phyloP scores from a whole-genome alignment of 1,284 basidiomycete species.

The Sanguinoderma infundibulare region DNA sequence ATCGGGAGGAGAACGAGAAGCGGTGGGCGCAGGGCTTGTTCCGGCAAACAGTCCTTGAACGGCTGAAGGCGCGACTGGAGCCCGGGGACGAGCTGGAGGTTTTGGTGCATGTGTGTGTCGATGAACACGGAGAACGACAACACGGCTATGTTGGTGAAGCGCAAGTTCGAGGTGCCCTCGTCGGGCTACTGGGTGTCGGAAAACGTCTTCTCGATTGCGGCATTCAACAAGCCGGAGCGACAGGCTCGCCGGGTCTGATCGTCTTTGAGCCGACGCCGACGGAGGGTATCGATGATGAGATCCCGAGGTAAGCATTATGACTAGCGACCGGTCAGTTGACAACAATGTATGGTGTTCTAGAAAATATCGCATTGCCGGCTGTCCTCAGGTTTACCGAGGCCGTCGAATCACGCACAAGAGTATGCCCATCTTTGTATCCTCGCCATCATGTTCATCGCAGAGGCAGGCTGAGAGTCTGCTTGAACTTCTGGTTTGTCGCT shows the following conservation, averaged over 20 bases:
- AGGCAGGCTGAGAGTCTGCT: too few species aligned
- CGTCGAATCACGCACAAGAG: too few species aligned
- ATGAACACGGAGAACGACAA: slow-evolving; percentile 70
- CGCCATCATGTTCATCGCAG: too few species aligned
- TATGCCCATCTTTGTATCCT: too few species aligned
- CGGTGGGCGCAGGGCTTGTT: slow-evolving; percentile 76
- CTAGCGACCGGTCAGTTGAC: background rate
- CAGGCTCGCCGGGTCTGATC: slow-evolving; percentile 61
- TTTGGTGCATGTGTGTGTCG: slow-evolving; percentile 74
- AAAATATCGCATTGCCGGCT: slow-evolving; percentile 73
- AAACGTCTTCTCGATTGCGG: slow-evolving; percentile 58
- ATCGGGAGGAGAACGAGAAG: slow-evolving; percentile 66
- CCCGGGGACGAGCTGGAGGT: slow-evolving; percentile 34
- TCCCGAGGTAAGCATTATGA: slow-evolving; percentile 59
- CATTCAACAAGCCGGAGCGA: slow-evolving; percentile 33
- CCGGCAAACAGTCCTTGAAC: slow-evolving; percentile 49
- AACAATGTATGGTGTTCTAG: slow-evolving; percentile 41
- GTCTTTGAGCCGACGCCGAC: slow-evolving; percentile 74
- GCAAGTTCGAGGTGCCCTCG: slow-evolving; percentile 68
- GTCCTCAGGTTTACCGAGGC: too few species aligned
- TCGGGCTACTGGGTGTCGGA: slow-evolving; percentile 66
- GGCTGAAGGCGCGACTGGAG: slow-evolving; percentile 40
- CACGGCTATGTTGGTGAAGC: slow-evolving; percentile 78
- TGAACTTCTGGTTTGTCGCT: too few species aligned
- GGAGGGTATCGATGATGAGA: slow-evolving; percentile 60